phyloP scores from a whole-genome alignment of 2,329 filamentous ascomycete genomes.

The Chrysoporthe deuterocubensis region DNA sequence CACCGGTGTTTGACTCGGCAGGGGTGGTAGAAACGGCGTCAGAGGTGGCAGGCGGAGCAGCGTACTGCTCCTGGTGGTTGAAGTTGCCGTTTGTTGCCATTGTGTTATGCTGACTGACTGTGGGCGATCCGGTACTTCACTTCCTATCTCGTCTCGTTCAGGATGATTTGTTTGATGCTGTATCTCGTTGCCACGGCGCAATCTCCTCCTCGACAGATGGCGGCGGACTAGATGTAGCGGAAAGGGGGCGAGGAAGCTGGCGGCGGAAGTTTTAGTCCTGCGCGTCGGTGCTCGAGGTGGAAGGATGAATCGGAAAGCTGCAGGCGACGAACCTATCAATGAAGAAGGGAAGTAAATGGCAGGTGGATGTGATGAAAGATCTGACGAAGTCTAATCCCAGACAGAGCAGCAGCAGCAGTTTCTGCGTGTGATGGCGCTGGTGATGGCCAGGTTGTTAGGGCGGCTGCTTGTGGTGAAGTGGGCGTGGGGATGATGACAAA shows the following conservation, averaged over 20 bases:
- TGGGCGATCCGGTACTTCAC: neutral
- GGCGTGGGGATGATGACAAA: conserved; percentile 15
- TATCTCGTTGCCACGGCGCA: neutral
- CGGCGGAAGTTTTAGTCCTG: neutral
- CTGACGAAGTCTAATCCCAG: neutral
- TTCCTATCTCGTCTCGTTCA: conserved; percentile 1
- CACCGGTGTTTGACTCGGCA: conserved; percentile 37
- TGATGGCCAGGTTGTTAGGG: neutral
- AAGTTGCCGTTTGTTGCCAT: conserved; percentile 65
- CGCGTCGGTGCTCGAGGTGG: neutral
- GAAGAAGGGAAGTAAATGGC: neutral
- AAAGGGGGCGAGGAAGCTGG: conserved; percentile 2
- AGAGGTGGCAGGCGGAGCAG: conserved; percentile 38
- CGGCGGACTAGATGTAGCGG: conserved; percentile 1
- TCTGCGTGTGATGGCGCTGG: neutral
- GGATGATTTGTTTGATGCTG: neutral
- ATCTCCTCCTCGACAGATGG: neutral
- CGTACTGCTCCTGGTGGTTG: conserved; percentile 49
- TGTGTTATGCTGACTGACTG: conserved; percentile 33
- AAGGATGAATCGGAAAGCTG: neutral
- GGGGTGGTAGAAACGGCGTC: conserved; percentile 36
- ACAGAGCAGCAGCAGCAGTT: neutral
- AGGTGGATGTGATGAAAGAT: neutral
- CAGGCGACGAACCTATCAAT: conserved; percentile 5
- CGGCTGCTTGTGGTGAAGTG: neutral